Conservation (phyloP, 768 basidiomycete species). For the Tephrocybe sp. region DNA sequence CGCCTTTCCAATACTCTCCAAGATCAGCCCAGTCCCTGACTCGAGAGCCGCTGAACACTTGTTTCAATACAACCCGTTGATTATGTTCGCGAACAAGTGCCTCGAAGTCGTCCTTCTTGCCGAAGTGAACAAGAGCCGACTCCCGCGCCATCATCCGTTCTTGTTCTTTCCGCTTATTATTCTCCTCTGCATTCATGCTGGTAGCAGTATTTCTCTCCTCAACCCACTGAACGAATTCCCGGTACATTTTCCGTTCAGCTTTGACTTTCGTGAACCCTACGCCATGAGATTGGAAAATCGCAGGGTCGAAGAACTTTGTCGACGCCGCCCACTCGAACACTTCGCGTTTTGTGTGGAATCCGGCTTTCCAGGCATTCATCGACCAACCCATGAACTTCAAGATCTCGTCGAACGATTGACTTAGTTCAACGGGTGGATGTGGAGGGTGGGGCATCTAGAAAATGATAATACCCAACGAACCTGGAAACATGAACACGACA, state of each 20-base stretch:
- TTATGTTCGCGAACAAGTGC: slow-evolving; percentile 28
- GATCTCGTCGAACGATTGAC: slow-evolving; percentile 46
- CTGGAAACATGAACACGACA: no score
- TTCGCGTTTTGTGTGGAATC: slow-evolving; percentile 56
- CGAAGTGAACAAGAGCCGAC: slow-evolving; percentile 53
- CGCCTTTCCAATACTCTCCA: slow-evolving; percentile 42
- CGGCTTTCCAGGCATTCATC: slow-evolving; percentile 48
- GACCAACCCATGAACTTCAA: slow-evolving; percentile 59
- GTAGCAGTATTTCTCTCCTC: slow-evolving; percentile 20
- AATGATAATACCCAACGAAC: not conserved
- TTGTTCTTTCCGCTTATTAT: slow-evolving; percentile 6
- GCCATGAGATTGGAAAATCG: slow-evolving; percentile 34
- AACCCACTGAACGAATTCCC: slow-evolving; percentile 56
- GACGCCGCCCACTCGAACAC: slow-evolving; percentile 60
- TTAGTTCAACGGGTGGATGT: slow-evolving; percentile 48
- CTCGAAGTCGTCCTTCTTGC: slow-evolving; percentile 50
- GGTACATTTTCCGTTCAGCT: slow-evolving; percentile 58
- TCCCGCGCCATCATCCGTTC: slow-evolving; percentile 26
- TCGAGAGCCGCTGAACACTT: slow-evolving; percentile 46
- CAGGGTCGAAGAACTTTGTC: slow-evolving; percentile 52
- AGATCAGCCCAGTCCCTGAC: slow-evolving; percentile 58
- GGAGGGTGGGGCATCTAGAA: slow-evolving; percentile 38
- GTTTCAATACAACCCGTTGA: slow-evolving; percentile 35
- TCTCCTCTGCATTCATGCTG: slow-evolving; percentile 6
- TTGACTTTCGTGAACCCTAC: slow-evolving; percentile 44